Base-by-base conservation (phyloP, 31 red algal genomes). In the Bonnemaisonia californica region DNA sequence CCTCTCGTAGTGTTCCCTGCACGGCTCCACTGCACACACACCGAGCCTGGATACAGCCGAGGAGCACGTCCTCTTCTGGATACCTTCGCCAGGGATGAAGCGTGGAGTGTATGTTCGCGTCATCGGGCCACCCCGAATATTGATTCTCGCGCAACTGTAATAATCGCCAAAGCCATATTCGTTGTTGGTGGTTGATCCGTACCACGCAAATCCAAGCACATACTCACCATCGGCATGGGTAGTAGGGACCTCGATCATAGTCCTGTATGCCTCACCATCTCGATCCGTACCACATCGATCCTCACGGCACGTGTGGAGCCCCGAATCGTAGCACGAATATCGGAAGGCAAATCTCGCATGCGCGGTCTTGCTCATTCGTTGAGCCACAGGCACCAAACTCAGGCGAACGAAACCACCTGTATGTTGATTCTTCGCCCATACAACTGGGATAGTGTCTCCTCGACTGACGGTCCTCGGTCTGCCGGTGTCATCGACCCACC, bases 141-240 rank as follows among this genome's bases (percentile, higher is more conserved):
- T 71, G 7, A 93, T 60, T 32, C 74, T 86, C 27, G 77, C 61
- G 77, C 90, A 93, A 40, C 80, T 75, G 47, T 87, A 88, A 68
- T 93, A 93, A 39, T 93, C 90, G 51, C 90, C 90, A 83, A 87
- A 93, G 4, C 90, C 82, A 41, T 73, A 80, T 4, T 64, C 75
- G 62, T 91, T 56, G 2, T 62, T 41, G 33, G 73, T 81, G 3
- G 51, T 56, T 45, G 41, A 37, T 1, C 89, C 89, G 61, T 92
- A 92, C 89, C 89, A 92, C 23, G 82, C 57, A 64, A 64, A 92
- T 34, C 89, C 89, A 21, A 92, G 76, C 67, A 92, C 82, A 60
- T 92, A 92, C 31, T 80, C 89, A 29, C 89, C 89, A 57, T 92
- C 82, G 4, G 89, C 64, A 67, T 82, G 78, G 27, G 79, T 74